These are phyloP conservation scores for Dissophora globulifera DNA, from an alignment of 192 early-diverging fungal genomes.

Conservation along the genomic window DNA sequence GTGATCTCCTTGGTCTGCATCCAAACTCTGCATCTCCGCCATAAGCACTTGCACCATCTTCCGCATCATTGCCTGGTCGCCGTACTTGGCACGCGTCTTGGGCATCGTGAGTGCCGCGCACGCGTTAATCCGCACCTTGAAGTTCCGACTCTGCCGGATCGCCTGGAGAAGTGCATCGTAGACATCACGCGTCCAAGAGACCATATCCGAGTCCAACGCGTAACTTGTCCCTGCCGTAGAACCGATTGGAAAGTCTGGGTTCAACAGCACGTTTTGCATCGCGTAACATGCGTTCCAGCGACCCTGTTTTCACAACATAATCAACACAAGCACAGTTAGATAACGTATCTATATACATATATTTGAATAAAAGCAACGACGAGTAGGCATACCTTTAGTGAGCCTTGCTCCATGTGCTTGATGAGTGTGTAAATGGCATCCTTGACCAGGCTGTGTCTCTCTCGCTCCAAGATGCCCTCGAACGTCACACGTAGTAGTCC, in stretches of 20 bases:
- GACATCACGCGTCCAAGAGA: constrained; percentile 61
- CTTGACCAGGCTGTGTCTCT: constrained; percentile 57
- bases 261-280: constrained; percentile 68
- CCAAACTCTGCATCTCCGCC: constrained; percentile 44
- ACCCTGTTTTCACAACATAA: constrained; percentile 50
- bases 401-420: constrained; percentile 71
- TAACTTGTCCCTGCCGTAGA: constrained; percentile 49
- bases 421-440: constrained; percentile 58
- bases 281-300: constrained; percentile 87
- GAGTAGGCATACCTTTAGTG: constrained; percentile 73
- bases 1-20: constrained; percentile 34
- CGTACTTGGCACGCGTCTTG: constrained; percentile 51
- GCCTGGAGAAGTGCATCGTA: constrained; percentile 65
- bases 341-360: too few species aligned
- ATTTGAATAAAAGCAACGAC: too few species aligned
- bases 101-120: constrained; percentile 61
- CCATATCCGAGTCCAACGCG: constrained; percentile 38
- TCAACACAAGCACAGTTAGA: too few species aligned
- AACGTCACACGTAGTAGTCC: constrained; percentile 68
- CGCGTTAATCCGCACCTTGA: constrained; percentile 83
- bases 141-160: constrained; percentile 71
- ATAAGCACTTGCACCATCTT: constrained; percentile 49
- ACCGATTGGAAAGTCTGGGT: constrained; percentile 66
- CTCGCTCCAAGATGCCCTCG: constrained; percentile 55
- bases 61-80: constrained; percentile 38